phyloP scores from a whole-genome alignment of 768 basidiomycete species.

The Russula lepida region DNA sequence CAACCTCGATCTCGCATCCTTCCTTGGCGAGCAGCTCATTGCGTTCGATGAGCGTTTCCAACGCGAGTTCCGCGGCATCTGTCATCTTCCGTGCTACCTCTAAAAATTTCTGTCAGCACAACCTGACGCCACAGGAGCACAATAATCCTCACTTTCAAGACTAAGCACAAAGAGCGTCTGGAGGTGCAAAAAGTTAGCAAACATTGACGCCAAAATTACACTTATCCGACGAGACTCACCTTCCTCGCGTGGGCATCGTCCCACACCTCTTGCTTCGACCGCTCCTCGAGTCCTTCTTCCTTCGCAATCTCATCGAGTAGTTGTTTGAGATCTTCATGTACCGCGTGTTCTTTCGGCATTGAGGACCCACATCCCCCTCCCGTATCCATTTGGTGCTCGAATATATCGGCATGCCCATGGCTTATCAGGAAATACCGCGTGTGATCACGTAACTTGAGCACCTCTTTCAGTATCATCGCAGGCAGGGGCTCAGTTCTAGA shows the following conservation, averaged over 20 bases:
- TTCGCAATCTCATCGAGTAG: slow-evolving; percentile 37
- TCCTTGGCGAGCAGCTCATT: slow-evolving; percentile 21
- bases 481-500: slow-evolving; percentile 34
- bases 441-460: slow-evolving; percentile 34
- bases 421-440: slow-evolving; percentile 30
- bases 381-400: not conserved
- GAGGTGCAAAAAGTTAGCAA: not conserved
- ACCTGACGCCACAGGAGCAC: not conserved
- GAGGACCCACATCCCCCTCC: not conserved
- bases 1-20: not conserved
- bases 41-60: slow-evolving; percentile 28
- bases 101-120: slow-evolving; percentile 13
- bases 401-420: slow-evolving; percentile 16
- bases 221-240: slow-evolving; percentile 25
- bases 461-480: slow-evolving; percentile 30
- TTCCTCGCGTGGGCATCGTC: slow-evolving; percentile 36
- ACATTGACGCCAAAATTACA: not conserved
- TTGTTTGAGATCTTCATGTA: slow-evolving; percentile 26
- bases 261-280: slow-evolving; percentile 35
- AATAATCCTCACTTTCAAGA: slow-evolving; percentile 36
- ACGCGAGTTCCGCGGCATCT: slow-evolving; percentile 29
- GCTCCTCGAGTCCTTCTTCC: slow-evolving; percentile 28
- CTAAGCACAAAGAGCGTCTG: slow-evolving; percentile 39
- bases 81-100: slow-evolving; percentile 30
- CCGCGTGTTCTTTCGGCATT: slow-evolving; percentile 4